These are phyloP conservation scores for Nemania diffusa DNA, from an alignment of 2,329 filamentous ascomycete genomes.

Conservation along the genomic window DNA sequence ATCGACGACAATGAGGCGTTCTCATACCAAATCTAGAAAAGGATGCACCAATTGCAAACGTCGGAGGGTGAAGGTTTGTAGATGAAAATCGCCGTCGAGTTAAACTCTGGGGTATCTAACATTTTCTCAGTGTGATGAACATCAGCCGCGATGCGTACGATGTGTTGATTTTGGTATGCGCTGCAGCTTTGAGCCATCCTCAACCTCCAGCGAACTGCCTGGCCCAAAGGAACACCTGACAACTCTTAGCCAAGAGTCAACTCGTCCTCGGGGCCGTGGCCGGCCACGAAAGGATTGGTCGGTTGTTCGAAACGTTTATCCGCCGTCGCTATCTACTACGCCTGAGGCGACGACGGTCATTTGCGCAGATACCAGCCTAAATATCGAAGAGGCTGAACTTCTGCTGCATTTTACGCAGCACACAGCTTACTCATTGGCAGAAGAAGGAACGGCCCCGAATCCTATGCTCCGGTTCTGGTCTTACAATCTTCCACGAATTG, in stretches of 20 bases:
- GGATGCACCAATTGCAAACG: slow-evolving; percentile 22
- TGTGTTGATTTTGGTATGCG: slow-evolving; percentile 6
- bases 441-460: neutral
- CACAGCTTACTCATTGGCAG: slow-evolving; percentile 7
- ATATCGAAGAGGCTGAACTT: slow-evolving; percentile 21
- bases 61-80: slow-evolving; percentile 21
- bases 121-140: slow-evolving; percentile 6
- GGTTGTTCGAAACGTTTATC: neutral
- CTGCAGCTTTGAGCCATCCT: neutral
- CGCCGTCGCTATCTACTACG: neutral
- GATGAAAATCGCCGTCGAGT: neutral
- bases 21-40: slow-evolving; percentile 16
- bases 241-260: no score
- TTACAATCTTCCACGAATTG: slow-evolving; percentile 19
- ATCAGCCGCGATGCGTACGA: slow-evolving; percentile 5
- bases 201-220: neutral
- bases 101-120: neutral
- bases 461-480: slow-evolving; percentile 17
- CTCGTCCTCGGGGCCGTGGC: slow-evolving; percentile 10
- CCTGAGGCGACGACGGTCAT: neutral
- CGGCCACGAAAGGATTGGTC: slow-evolving; percentile 18
- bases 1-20: neutral
- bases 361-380: neutral
- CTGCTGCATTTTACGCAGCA: slow-evolving; percentile 16
- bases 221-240: neutral